Evolutionary conservation across 768 basidiomycete species (phyloP), one percentile per base, ranked within the genome.

Genomic region (Coprinopsis strossmayeri): DNA sequence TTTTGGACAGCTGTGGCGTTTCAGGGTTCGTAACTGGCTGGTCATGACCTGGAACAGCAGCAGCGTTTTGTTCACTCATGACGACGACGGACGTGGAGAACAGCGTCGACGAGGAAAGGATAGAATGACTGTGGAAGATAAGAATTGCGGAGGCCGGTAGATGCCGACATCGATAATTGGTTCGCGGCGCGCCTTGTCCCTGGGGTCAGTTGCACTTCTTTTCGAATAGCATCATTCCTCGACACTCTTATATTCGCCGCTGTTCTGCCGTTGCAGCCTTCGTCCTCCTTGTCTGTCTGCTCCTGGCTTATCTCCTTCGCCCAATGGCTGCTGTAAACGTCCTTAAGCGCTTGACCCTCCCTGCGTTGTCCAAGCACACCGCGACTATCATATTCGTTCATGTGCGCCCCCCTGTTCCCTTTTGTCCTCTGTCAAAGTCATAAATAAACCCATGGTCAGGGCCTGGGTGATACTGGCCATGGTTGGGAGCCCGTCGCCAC

Each of bases 301-400:
- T 45, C 34, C 34, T 47, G 46, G 40, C 23, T 34, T 39, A 45
- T 38, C 18, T 26, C 38, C 38, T 34, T 39, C 50, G 23, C 49
- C 44, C 39, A 48, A 43, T 54, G 46, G 20, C 40, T 49, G 63
- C 68, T 37, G 52, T 63, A 45, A 55, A 53, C 37, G 50, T 63
- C 39, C 69, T 83, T 45, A 74, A 76, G 57, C 74, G 61, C 62
- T 63, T 84, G 53, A 69, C 73, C 25, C 69, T 86, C 25, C 69
- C 76, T 30, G 71, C 88, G 10, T 59, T 69, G 34, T 59, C 69
- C 32, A 80, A 76, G 54, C 92, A 95, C 64, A 83, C 87, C 5
- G 88, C 90, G 5, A 92, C 90, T 0, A 79, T 95, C 54, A 85
- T 95, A 58, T 91, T 95, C 63, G 68, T 91, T 34, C 93, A 96